phyloP scores from a whole-genome alignment of 2,329 filamentous ascomycete genomes.

The Atkinsonella texensis region DNA sequence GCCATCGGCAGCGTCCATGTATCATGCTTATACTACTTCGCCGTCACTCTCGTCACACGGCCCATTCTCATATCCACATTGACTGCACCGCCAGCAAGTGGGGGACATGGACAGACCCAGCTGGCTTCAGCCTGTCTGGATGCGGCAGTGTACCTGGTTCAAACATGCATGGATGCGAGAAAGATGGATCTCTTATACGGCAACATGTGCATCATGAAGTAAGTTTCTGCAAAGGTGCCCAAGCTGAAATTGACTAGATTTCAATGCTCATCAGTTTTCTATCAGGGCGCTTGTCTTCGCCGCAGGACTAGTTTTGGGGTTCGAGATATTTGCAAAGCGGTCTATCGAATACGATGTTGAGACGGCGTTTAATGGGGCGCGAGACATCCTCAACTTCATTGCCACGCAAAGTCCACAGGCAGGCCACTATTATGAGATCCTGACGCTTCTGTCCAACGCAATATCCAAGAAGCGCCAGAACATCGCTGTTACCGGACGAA shows the following conservation, averaged over 20 bases:
- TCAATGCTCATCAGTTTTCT: background rate
- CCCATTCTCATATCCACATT: conserved; percentile 41
- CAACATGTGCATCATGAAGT: conserved; percentile 51
- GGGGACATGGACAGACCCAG: conserved; percentile 16
- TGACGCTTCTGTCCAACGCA: conserved; percentile 33
- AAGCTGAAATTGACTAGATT: background rate
- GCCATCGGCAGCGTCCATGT: conserved; percentile 40
- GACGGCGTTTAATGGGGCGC: conserved; percentile 36
- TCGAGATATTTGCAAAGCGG: conserved; percentile 40
- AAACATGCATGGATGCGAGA: conserved; percentile 38
- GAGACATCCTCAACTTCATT: conserved; percentile 35
- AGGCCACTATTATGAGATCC: conserved; percentile 43
- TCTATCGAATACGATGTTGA: conserved; percentile 32
- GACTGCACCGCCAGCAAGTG: conserved; percentile 22
- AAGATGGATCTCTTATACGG: conserved; percentile 31
- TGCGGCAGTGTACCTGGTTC: conserved; percentile 41
- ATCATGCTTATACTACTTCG: conserved; percentile 46
- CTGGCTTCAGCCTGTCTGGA: conserved; percentile 43
- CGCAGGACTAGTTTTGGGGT: conserved; percentile 43
- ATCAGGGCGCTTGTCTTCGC: conserved; percentile 41
- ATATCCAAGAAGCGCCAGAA: conserved; percentile 27
- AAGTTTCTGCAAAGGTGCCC: conserved; percentile 10
- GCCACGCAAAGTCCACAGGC: conserved; percentile 41
- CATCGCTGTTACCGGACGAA: conserved; percentile 11
- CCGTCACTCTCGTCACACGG: conserved; percentile 43